Evolutionary conservation across 2,329 filamentous ascomycete genomes (phyloP), one percentile per base, ranked within the genome.

Genomic region (Fusarium nelsonii): DNA sequence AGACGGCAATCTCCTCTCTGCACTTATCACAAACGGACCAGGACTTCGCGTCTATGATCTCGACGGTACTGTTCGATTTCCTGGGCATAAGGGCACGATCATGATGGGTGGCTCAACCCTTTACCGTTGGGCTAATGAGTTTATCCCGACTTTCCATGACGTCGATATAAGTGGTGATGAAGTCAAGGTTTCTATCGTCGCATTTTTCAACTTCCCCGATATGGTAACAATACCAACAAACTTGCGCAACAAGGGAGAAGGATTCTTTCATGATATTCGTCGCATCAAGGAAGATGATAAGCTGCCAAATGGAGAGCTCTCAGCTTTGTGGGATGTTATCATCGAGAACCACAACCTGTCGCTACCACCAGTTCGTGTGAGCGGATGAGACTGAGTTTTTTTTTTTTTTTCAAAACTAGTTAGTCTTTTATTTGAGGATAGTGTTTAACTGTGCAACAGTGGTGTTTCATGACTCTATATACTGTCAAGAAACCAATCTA

Each of bases 71-170:
- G 15, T 64, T 11, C 59, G 59, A 9, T 39, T 48, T 0, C 32
- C 46, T 4, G 59, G 45, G 0, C 36, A 58, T 5, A 53, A 36
- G 8, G 59, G 59, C 0, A 65, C 60, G 0, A 40, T 49, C 1
- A 65, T 63, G 59, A 63, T 65, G 62, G 62, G 62, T 4, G 62
- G 62, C 11, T 65, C 62, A 0, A 65, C 52, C 1, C 39, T 65
- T 11, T 65, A 65, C 10, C 62, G 62, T 0, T 65, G 59, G 62
- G 53, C 58, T 1, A 63, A 58, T 8, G 58, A 58, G 11, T 65
- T 58, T 3, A 23, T 51, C 3, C 52, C 20, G 2, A 64, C 40
- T 2, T 54, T 65, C 4, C 43, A 34, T 1, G 44, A 65, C 4
- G 48, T 65, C 10, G 60, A 65, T 4, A 54, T 59, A n/a, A 59